Percentiles rank a stretch among this genome's conserved stretches.
Conservation (phyloP, 208 protist species). For the Trichomonas vaginalis region DNA sequence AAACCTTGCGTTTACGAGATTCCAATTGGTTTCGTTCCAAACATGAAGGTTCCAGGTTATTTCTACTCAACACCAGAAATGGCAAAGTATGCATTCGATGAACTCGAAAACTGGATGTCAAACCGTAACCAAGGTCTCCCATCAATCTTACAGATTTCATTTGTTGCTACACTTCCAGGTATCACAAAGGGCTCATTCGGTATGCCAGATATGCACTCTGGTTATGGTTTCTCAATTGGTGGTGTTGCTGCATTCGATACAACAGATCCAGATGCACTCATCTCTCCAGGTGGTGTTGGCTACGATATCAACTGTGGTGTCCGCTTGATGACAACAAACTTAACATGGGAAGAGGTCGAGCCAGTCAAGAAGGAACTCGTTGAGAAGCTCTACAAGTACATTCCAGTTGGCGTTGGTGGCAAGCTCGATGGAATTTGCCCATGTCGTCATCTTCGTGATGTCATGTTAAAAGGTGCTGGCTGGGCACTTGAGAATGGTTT, state of each 20-base stretch:
- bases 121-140: conserved; percentile 49
- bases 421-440: background rate
- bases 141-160: conserved; percentile 56
- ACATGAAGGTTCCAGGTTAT: no score
- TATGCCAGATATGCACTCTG: no score
- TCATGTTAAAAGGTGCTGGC: conserved; percentile 57
- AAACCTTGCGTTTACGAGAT: background rate
- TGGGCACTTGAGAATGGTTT: conserved; percentile 59
- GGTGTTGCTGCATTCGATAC: no score
- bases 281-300: conserved; percentile 61
- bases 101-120: conserved; percentile 36
- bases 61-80: conserved; percentile 56
- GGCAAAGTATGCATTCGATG: conserved; percentile 45
- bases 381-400: background rate
- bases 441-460: conserved; percentile 39
- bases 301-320: no score
- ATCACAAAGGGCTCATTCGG: conserved; percentile 55
- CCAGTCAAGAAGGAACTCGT: background rate
- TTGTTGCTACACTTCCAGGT: conserved; percentile 60
- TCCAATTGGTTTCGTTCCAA: no score
- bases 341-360: conserved; percentile 45
- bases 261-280: conserved; percentile 55
- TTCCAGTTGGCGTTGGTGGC: conserved; percentile 11
- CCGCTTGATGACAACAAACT: conserved; percentile 57
- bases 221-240: no score